These are phyloP conservation scores for Malassezia sympodialis DNA, from an alignment of 1,284 basidiomycete genomes.

Conservation along the genomic window DNA sequence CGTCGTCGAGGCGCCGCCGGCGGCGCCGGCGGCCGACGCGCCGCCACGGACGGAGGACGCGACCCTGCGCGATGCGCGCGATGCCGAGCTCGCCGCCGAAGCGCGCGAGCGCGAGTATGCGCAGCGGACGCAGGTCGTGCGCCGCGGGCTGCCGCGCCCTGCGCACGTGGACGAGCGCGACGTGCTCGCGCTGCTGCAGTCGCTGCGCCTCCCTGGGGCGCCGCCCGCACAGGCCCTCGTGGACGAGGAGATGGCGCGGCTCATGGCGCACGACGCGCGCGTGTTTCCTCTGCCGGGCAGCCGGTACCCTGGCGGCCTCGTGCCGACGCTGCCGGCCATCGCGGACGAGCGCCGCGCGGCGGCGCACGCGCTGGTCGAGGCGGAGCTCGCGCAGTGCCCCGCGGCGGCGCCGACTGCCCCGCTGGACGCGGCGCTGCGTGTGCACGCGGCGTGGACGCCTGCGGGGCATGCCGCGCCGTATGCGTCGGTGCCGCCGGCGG, in stretches of 20 bases:
- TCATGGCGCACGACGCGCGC: slow-evolving; percentile 80
- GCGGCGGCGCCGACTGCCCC: slow-evolving; percentile 69
- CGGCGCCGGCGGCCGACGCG: neutral
- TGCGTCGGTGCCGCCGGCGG: neutral
- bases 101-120: slow-evolving; percentile 65
- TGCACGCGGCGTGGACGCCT: slow-evolving; percentile 52
- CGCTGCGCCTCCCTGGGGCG: slow-evolving; percentile 28
- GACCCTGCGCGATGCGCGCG: slow-evolving; percentile 61
- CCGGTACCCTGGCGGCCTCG: slow-evolving; percentile 65
- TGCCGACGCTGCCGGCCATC: slow-evolving; percentile 65
- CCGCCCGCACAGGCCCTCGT: slow-evolving; percentile 55
- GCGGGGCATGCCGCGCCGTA: neutral
- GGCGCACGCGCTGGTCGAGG: slow-evolving; percentile 65
- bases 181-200: slow-evolving; percentile 36
- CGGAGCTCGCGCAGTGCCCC: slow-evolving; percentile 59
- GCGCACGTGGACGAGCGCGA: slow-evolving; percentile 65
- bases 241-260: slow-evolving; percentile 65
- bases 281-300: slow-evolving; percentile 73
- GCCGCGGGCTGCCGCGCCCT: slow-evolving; percentile 74
- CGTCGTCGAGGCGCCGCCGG: slow-evolving; percentile 61
- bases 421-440: slow-evolving; percentile 15
- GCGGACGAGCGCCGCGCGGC: slow-evolving; percentile 65
- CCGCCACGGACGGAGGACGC: slow-evolving; percentile 7
- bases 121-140: slow-evolving; percentile 69
- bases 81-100: slow-evolving; percentile 58